These are phyloP conservation scores for Cryptosporidium meleagridis DNA, from an alignment of 169 alveolate genomes.

Conservation along the genomic window DNA sequence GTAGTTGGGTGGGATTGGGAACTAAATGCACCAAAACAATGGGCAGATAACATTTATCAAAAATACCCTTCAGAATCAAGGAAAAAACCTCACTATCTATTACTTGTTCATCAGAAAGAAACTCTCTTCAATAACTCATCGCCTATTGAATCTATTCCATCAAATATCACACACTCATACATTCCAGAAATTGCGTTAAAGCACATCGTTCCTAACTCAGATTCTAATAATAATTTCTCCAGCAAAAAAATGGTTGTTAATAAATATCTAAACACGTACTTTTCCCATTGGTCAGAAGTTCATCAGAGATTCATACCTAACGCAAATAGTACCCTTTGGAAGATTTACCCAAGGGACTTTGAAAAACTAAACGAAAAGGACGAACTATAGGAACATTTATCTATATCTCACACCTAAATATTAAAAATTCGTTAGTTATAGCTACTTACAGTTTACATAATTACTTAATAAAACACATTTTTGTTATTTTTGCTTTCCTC, in stretches of 20 bases:
- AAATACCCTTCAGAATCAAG: conserved; percentile 29
- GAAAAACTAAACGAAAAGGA: not conserved
- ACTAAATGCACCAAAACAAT: conserved; percentile 23
- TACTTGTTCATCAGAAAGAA: conserved; percentile 34
- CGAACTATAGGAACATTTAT: not conserved
- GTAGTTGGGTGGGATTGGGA: conserved; percentile 63
- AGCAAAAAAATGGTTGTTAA: not conserved
- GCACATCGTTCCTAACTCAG: not conserved
- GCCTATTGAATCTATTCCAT: not conserved
- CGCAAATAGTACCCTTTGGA: conserved; percentile 35
- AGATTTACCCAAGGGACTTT: conserved; percentile 17
- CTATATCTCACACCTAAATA: not conserved
- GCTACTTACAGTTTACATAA: no score
- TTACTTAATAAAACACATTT: not conserved
- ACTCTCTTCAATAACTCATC: not conserved
- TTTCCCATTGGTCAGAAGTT: conserved; percentile 31
- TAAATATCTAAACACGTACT: not conserved
- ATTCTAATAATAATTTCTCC: not conserved
- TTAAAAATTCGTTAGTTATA: not conserved
- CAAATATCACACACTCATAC: conserved; percentile 34
- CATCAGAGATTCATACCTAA: conserved; percentile 33
- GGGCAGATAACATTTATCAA: conserved; percentile 31
- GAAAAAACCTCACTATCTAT: conserved; percentile 51
- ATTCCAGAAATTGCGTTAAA: conserved; percentile 56
- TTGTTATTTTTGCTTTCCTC: not conserved